Conservation (phyloP, 805 yeast genomes). For the Candida gorgasii region DNA sequence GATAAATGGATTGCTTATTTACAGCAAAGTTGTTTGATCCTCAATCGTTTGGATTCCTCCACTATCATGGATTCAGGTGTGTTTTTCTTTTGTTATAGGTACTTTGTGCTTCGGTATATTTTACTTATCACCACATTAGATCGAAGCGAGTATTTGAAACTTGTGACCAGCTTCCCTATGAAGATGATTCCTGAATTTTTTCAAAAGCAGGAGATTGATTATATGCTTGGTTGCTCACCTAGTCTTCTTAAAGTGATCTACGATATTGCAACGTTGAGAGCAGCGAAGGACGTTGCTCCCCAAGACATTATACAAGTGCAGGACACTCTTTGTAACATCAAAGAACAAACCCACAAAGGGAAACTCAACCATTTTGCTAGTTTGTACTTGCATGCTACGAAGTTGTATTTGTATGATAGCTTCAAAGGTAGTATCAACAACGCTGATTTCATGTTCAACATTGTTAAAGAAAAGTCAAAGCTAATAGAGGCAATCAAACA, state of each 20-base stretch:
- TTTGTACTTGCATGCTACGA: too few species aligned
- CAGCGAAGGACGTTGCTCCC: too few species aligned
- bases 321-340: too few species aligned
- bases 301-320: too few species aligned
- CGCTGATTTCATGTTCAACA: too few species aligned
- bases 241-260: constrained; percentile 22
- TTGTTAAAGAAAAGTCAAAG: too few species aligned
- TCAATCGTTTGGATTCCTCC: constrained; percentile 19
- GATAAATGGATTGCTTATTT: constrained; percentile 30
- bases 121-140: constrained; percentile 25
- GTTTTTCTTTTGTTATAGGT: constrained; percentile 28
- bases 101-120: constrained; percentile 29
- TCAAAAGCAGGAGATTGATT: constrained; percentile 24
- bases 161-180: constrained; percentile 22
- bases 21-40: constrained; percentile 29
- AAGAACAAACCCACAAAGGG: too few species aligned
- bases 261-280: too few species aligned
- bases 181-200: constrained; percentile 23
- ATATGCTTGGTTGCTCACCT: constrained; percentile 36
- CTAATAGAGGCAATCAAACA: too few species aligned
- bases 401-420: too few species aligned
- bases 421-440: too few species aligned
- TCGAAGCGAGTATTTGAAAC: constrained; percentile 13
- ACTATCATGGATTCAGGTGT: constrained; percentile 20
- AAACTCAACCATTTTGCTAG: too few species aligned